phyloP scores from a whole-genome alignment of 208 protist genomes.

The Trypanosoma lewisi region DNA sequence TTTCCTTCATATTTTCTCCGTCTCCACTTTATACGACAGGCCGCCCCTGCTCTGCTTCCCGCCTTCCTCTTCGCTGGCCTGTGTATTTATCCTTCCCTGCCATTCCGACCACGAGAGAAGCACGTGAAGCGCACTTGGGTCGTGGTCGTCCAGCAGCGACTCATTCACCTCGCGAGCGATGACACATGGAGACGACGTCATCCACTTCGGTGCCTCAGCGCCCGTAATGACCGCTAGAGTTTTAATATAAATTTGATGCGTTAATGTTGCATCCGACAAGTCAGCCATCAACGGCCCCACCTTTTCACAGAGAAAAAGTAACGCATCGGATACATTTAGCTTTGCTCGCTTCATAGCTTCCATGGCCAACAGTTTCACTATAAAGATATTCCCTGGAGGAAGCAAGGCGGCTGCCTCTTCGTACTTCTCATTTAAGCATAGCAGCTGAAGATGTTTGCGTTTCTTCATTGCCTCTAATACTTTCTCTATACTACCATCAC shows the following conservation, averaged over 20 bases:
- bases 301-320: constrained; percentile 37
- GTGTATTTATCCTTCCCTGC: constrained; percentile 27
- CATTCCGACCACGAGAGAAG: constrained; percentile 67
- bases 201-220: not conserved
- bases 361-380: constrained; percentile 57
- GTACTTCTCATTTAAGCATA: constrained; percentile 50
- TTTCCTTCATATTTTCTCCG: not conserved
- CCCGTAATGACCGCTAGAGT: constrained; percentile 12
- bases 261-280: constrained; percentile 26
- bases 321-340: constrained; percentile 12
- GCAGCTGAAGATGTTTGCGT: constrained; percentile 50
- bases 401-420: constrained; percentile 50
- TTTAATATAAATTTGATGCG: constrained; percentile 27
- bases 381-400: constrained; percentile 38
- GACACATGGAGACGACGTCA: not conserved
- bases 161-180: constrained; percentile 73
- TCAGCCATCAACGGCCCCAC: constrained; percentile 51
- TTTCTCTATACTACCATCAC: not conserved
- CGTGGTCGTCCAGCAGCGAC: constrained; percentile 31
- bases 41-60: not conserved
- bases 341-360: constrained; percentile 35
- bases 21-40: too few species aligned
- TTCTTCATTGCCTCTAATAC: constrained; percentile 16
- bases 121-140: constrained; percentile 57
- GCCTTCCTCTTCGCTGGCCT: not conserved